These are phyloP conservation scores for Ceratonia siliqua DNA, from an alignment of 306 rosid genomes.

Conservation along the genomic window DNA sequence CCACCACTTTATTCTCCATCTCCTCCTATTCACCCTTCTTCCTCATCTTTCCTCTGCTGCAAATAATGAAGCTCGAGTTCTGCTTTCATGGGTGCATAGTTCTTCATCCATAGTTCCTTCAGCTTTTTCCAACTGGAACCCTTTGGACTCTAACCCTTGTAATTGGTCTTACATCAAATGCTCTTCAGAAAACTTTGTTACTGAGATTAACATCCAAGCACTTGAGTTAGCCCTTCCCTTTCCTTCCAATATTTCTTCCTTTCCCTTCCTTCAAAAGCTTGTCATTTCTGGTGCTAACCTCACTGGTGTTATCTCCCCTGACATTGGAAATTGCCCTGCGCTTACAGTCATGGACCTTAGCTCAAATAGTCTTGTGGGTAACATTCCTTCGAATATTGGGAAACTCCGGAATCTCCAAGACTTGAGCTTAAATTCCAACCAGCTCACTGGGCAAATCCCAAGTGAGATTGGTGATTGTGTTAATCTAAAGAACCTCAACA, in stretches of 20 bases:
- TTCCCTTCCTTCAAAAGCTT: constrained; percentile 62
- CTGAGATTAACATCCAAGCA: constrained; percentile 56
- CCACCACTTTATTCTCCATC: constrained; percentile 12
- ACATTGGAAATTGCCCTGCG: constrained; percentile 54
- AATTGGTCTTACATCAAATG: constrained; percentile 71
- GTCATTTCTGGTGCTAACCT: constrained; percentile 67
- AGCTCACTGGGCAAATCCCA: constrained; percentile 74
- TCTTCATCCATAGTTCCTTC: constrained; percentile 39
- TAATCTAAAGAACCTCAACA: constrained; percentile 53
- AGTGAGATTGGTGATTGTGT: constrained; percentile 56
- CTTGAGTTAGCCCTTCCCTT: constrained; percentile 65
- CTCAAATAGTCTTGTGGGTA: constrained; percentile 67
- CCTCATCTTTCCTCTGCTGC: constrained; percentile 38
- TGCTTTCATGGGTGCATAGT: constrained; percentile 69
- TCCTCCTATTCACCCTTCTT: constrained; percentile 32
- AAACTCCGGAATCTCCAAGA: constrained; percentile 62
- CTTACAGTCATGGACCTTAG: constrained; percentile 63
- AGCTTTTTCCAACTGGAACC: constrained; percentile 56
- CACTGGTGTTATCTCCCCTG: constrained; percentile 58
- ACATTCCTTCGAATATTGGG: constrained; percentile 63
- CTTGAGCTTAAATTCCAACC: constrained; percentile 69
- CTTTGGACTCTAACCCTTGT: constrained; percentile 66
- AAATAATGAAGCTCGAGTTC: constrained; percentile 46
- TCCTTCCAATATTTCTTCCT: constrained; percentile 62
- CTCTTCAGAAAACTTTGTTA: constrained; percentile 57